Evolutionary conservation across 768 basidiomycete genomes (phyloP).

Genomic region (Tricholoma saponaceum): DNA sequence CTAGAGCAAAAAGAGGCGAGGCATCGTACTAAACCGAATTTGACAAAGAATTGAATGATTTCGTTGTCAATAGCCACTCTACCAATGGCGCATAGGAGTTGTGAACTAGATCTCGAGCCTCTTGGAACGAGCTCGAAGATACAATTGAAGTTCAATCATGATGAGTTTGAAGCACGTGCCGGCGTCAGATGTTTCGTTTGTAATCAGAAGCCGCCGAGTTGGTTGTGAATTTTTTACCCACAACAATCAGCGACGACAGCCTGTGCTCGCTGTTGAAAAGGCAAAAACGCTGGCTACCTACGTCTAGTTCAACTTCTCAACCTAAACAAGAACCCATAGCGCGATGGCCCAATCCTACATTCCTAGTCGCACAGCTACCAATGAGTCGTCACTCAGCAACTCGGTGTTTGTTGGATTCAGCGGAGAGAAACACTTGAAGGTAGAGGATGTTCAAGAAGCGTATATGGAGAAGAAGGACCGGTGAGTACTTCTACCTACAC

Average conservation of each 20-base stretch:
- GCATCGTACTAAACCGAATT: neutral
- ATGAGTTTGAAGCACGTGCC: neutral
- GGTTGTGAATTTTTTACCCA: slow-evolving; percentile 2
- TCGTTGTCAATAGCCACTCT: no score
- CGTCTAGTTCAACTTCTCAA: neutral
- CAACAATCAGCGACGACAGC: neutral
- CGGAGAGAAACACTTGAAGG: slow-evolving; percentile 45
- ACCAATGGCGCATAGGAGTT: no score
- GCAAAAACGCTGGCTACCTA: slow-evolving; percentile 7
- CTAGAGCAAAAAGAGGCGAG: neutral
- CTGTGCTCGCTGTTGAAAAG: slow-evolving; percentile 6
- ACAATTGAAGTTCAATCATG: no score
- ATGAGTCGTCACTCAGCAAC: slow-evolving; percentile 25
- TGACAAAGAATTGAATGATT: no score
- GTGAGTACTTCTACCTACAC: slow-evolving; percentile 36
- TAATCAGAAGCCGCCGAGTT: slow-evolving; percentile 9
- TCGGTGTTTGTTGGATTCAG: slow-evolving; percentile 22
- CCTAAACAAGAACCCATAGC: slow-evolving; percentile 5
- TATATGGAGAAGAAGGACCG: slow-evolving; percentile 74
- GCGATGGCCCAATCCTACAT: slow-evolving; percentile 42
- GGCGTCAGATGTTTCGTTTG: neutral
- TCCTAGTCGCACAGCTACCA: slow-evolving; percentile 26
- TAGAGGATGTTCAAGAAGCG: slow-evolving; percentile 71
- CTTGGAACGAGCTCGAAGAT: no score
- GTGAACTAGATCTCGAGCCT: no score